Evolutionary conservation across 2,329 filamentous ascomycete genomes (phyloP), one percentile per base, ranked within the genome.

Genomic region (Tolypocladium sp.): DNA sequence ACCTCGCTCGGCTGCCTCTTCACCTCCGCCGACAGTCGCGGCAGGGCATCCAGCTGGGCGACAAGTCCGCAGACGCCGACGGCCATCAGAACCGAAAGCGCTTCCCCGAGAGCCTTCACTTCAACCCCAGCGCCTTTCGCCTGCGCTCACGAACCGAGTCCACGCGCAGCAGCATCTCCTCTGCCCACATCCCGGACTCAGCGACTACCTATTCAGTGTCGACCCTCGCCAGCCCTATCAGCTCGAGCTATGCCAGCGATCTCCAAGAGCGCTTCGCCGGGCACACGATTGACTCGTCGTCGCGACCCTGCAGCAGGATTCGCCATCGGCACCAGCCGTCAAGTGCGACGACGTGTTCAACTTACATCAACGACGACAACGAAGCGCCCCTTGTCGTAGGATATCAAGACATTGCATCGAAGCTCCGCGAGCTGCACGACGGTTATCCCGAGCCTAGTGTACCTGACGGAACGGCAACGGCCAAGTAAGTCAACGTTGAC

Each of bases 131-230:
- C 41, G 63, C 64, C 2, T 66, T 69, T 49, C 70, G 69, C 38
- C 65, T 70, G 30, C 69, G 73, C 15, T 75, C 73, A 1, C 71
- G 71, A 0, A 75, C 73, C 0, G 69, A 69, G 10, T 75, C 72
- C 2, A 74, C 74, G 0, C 70, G 73, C 62, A 75, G 72, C 62
- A 74, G 72, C 55, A 65, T 74, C 52, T 73, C 69, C 8, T 75
- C 73, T 2, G 71, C 71, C 4, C 70, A 73, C 42, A 59, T 74
- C 3, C 71, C 71, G 0, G 74, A 76, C 59, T 75, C 74, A 6
- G 74, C 73, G 5, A 76, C 74, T 1, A 72, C 70, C 0, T 72
- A 68, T 44, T 76, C 74, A 1, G 63, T 69, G 3, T 73, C 71
- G 2, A 72, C 70, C 0, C 63, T 74, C 25, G 70, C 71, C 2